Evolutionary conservation across 345 rosid species (phyloP).

Genomic region (Atalantia buxifolia): DNA sequence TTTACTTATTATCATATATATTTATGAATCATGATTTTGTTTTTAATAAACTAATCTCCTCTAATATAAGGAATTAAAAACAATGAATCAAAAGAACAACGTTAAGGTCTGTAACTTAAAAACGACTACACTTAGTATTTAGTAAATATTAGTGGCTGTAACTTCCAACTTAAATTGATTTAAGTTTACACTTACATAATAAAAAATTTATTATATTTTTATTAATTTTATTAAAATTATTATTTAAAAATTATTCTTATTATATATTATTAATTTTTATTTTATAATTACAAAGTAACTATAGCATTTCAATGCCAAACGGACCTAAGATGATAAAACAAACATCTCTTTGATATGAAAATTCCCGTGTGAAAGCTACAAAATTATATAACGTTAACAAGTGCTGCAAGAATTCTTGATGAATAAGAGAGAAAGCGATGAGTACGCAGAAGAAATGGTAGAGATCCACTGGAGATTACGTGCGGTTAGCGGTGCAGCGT

Average conservation of each 20-base stretch:
- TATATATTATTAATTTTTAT: no score
- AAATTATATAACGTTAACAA: not conserved
- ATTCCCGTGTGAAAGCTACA: not conserved
- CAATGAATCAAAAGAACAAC: not conserved
- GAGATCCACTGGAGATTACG: slow-evolving; percentile 77
- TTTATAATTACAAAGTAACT: no score
- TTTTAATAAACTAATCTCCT: not conserved
- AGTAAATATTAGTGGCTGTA: no score
- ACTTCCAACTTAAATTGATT: no score
- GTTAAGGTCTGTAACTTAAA: no score
- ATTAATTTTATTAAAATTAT: no score
- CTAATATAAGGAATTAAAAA: not conserved
- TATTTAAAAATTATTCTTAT: no score
- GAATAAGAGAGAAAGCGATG: slow-evolving; percentile 5
- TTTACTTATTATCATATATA: not conserved
- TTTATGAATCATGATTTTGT: not conserved
- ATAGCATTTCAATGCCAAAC: no score
- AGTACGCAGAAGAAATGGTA: slow-evolving; percentile 60
- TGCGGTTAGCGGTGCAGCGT: slow-evolving; percentile 46
- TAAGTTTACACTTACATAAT: no score
- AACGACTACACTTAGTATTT: no score
- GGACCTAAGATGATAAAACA: not conserved
- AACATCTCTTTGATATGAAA: not conserved
- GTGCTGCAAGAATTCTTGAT: not conserved
- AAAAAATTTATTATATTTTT: no score